Conservation (phyloP, 2,329 filamentous ascomycete species). For the Ascomycota sp. region DNA sequence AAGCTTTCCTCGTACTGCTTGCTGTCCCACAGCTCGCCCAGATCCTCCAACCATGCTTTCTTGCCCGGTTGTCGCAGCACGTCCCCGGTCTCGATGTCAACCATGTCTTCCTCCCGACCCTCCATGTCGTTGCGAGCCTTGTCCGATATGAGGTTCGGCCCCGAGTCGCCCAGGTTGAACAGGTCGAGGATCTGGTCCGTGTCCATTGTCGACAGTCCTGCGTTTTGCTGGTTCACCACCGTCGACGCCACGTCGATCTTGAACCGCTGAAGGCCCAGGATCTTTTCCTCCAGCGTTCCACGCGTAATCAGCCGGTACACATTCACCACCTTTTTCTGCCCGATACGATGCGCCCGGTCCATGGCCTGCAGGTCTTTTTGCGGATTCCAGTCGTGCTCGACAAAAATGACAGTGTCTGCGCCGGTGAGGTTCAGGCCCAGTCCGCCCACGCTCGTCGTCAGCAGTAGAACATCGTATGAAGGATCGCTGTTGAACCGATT, state of each 20-base stretch:
- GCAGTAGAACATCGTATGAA: slow-evolving; percentile 76
- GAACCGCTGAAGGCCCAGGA: slow-evolving; percentile 90
- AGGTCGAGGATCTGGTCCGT: slow-evolving; percentile 94
- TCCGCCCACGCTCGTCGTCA: slow-evolving; percentile 89
- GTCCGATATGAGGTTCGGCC: slow-evolving; percentile 39
- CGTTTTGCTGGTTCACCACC: slow-evolving; percentile 97
- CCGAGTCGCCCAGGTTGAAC: slow-evolving; percentile 71
- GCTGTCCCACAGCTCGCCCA: slow-evolving; percentile 93
- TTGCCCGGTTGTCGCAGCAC: slow-evolving; percentile 87
- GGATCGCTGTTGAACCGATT: slow-evolving; percentile 98
- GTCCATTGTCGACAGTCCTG: slow-evolving; percentile 83
- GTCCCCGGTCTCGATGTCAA: slow-evolving; percentile 79
- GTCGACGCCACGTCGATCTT: slow-evolving; percentile 97
- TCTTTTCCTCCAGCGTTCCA: slow-evolving; percentile 94
- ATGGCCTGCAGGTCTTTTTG: slow-evolving; percentile 97
- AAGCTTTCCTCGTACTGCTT: slow-evolving; percentile 96
- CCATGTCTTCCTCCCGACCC: slow-evolving; percentile 61
- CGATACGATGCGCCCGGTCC: slow-evolving; percentile 94
- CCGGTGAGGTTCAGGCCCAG: slow-evolving; percentile 87
- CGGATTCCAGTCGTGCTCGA: slow-evolving; percentile 98
- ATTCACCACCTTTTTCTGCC: slow-evolving; percentile 98
- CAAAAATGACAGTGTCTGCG: slow-evolving; percentile 95
- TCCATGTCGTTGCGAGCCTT: slow-evolving; percentile 35
- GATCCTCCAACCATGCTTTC: slow-evolving; percentile 82
- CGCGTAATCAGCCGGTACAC: slow-evolving; percentile 92